Evolutionary conservation across 345 rosid genomes (phyloP).

Genomic region (Syzygium aqueum): DNA sequence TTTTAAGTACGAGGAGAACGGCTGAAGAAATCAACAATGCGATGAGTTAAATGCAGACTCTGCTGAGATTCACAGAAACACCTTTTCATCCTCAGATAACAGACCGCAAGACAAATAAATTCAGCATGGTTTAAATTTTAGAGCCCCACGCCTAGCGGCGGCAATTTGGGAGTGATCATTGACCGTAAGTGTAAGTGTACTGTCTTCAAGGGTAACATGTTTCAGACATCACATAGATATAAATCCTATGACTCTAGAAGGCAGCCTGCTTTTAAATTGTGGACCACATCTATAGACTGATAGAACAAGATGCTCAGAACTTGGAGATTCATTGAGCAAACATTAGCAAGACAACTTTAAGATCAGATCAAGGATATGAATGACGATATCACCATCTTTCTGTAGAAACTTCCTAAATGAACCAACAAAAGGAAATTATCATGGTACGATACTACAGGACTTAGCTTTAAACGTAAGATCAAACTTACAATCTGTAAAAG

Average conservation of each 20-base stretch:
- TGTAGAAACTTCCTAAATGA: neutral
- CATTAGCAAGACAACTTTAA: neutral
- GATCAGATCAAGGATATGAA: neutral
- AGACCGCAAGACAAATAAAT: neutral
- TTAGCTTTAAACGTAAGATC: neutral
- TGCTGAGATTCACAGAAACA: neutral
- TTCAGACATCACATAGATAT: neutral
- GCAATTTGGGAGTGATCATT: neutral
- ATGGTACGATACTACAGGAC: neutral
- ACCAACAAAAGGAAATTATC: neutral
- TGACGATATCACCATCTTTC: neutral
- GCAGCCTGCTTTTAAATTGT: neutral
- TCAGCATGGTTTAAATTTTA: neutral
- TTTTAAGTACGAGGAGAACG: neutral
- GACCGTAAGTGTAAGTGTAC: neutral
- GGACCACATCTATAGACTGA: neutral
- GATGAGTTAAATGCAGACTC: neutral
- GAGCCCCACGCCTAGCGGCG: neutral
- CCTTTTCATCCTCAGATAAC: neutral
- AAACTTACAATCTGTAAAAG: neutral
- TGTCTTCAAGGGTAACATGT: neutral
- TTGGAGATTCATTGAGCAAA: neutral
- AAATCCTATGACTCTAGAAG: neutral
- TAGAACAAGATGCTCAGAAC: neutral
- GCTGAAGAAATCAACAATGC: neutral